Conservation (phyloP, 345 rosid genomes). For the Hibiscus mutabilis region DNA sequence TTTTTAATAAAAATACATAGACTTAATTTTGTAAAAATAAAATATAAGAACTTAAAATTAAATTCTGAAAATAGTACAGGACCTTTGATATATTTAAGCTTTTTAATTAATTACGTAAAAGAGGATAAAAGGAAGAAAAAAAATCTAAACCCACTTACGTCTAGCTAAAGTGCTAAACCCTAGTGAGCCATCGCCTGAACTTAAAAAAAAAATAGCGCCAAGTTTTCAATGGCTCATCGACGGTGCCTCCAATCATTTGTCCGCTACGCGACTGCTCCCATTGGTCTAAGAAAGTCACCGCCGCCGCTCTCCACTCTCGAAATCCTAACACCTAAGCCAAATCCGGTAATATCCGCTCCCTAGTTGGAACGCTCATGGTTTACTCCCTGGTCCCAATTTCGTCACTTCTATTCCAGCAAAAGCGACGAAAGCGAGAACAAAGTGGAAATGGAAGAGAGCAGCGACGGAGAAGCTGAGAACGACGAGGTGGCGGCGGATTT, state of each 20-base stretch:
- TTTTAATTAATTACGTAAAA: too few species aligned
- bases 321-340: constrained; percentile 2
- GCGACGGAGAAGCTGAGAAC: constrained; percentile 26
- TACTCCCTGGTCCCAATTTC: constrained; percentile 22
- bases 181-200: constrained; percentile 6
- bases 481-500: constrained; percentile 23
- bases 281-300: neutral
- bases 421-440: constrained; percentile 28
- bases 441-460: constrained; percentile 22
- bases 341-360: neutral
- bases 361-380: constrained; percentile 12
- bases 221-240: constrained; percentile 50
- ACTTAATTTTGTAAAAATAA: too few species aligned
- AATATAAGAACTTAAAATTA: too few species aligned
- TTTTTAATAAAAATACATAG: too few species aligned
- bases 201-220: neutral
- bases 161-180: constrained; percentile 18
- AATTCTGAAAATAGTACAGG: too few species aligned
- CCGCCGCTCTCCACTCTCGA: constrained; percentile 12
- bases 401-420: constrained; percentile 41
- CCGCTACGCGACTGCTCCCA: constrained; percentile 37
- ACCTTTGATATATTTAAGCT: too few species aligned
- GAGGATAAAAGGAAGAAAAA: too few species aligned
- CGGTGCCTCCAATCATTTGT: constrained; percentile 50
- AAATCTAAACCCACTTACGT: neutral